Conservation (phyloP, 2,329 filamentous ascomycete genomes). For the Fusarium sp. region DNA sequence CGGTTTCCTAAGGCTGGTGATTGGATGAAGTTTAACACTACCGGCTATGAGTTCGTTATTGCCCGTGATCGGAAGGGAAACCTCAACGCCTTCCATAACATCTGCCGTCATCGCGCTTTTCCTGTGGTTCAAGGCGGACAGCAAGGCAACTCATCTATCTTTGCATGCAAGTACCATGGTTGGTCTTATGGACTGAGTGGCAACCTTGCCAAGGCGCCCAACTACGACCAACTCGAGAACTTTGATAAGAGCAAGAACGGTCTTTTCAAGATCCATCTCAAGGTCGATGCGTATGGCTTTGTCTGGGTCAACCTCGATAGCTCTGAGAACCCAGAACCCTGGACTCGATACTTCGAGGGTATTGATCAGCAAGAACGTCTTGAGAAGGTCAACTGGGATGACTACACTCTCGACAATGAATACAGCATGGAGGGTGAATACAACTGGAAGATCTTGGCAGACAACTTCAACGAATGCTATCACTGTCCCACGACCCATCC, state of each 20-base stretch:
- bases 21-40: slow-evolving; percentile 63
- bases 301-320: slow-evolving; percentile 67
- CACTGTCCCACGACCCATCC: slow-evolving; percentile 33
- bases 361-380: slow-evolving; percentile 53
- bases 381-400: slow-evolving; percentile 54
- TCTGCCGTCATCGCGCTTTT: slow-evolving; percentile 70
- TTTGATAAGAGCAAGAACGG: slow-evolving; percentile 66
- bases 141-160: slow-evolving; percentile 58
- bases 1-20: slow-evolving; percentile 62
- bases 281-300: slow-evolving; percentile 62
- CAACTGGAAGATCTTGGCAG: slow-evolving; percentile 68
- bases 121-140: slow-evolving; percentile 59
- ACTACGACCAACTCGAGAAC: slow-evolving; percentile 58
- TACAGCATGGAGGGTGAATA: slow-evolving; percentile 65
- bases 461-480: slow-evolving; percentile 68
- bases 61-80: slow-evolving; percentile 49
- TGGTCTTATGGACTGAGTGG: slow-evolving; percentile 69
- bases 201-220: slow-evolving; percentile 67
- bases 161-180: slow-evolving; percentile 68
- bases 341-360: slow-evolving; percentile 60
- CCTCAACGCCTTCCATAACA: slow-evolving; percentile 68
- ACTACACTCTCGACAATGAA: slow-evolving; percentile 63
- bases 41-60: slow-evolving; percentile 65
- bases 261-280: slow-evolving; percentile 63
- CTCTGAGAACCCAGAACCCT: slow-evolving; percentile 55